Evolutionary conservation across 371 early-diverging fungal genomes (phyloP).

Genomic region (Paraphysoderma sedebokerense): DNA sequence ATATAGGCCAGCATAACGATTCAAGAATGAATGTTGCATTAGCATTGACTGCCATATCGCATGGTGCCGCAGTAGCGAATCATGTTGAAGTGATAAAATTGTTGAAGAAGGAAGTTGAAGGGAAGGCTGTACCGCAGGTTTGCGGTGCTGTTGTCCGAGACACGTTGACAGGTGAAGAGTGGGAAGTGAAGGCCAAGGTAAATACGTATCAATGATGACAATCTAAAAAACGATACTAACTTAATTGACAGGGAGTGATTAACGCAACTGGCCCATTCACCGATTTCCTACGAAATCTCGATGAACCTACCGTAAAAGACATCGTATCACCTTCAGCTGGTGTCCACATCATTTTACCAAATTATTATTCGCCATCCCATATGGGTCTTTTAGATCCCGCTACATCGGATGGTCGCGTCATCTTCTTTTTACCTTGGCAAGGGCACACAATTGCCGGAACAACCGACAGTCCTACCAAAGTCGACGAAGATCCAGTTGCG

Average conservation of each 20-base stretch:
- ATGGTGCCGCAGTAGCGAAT: conserved; percentile 92
- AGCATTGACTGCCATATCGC: conserved; percentile 79
- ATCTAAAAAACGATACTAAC: not conserved
- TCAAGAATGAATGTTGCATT: conserved; percentile 95
- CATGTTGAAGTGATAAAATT: conserved; percentile 81
- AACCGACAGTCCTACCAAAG: conserved; percentile 80
- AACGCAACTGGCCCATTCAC: conserved; percentile 72
- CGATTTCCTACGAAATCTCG: conserved; percentile 77
- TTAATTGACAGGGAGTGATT: conserved; percentile 53
- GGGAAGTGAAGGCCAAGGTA: conserved; percentile 69
- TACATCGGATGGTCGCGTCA: conserved; percentile 96
- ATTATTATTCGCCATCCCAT: conserved; percentile 80
- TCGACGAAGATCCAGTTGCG: conserved; percentile 67
- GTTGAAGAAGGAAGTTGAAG: conserved; percentile 44
- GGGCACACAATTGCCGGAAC: conserved; percentile 96
- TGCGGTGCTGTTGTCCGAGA: conserved; percentile 76
- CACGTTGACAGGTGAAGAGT: conserved; percentile 71
- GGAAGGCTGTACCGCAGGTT: conserved; percentile 19
- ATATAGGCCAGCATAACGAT: conserved; percentile 86
- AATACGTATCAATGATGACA: not conserved
- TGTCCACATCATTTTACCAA: conserved; percentile 90
- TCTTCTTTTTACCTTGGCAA: conserved; percentile 98
- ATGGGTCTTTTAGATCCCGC: conserved; percentile 96
- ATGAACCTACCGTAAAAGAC: conserved; percentile 46
- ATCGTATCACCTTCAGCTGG: conserved; percentile 95